A percentile compares a stretch with the other conserved stretches of the same genome.
phyloP scores from a whole-genome alignment of 148 eudicot species.

The Spergularia marina region DNA sequence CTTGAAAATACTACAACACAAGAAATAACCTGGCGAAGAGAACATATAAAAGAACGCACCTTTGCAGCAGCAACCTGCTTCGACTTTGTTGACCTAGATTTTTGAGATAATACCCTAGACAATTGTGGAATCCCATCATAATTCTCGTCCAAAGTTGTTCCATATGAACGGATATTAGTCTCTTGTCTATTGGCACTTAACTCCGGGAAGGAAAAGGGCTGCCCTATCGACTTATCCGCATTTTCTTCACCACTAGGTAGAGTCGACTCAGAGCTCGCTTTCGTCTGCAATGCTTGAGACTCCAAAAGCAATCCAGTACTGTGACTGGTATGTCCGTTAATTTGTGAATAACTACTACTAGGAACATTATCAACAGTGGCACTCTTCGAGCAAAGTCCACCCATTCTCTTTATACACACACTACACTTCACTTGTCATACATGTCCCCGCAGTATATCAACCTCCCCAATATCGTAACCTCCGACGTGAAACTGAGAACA shows the following conservation, averaged over 20 bases:
- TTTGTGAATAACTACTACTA: slow-evolving; percentile 47
- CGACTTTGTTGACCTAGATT: slow-evolving; percentile 68
- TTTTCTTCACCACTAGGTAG: slow-evolving; percentile 32
- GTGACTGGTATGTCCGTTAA: slow-evolving; percentile 46
- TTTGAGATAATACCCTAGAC: slow-evolving; percentile 62
- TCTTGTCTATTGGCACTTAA: slow-evolving; percentile 30
- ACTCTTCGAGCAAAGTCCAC: slow-evolving; percentile 85
- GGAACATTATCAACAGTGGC: slow-evolving; percentile 63
- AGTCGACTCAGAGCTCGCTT: slow-evolving; percentile 26
- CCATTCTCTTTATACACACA: slow-evolving; percentile 46
- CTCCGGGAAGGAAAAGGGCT: slow-evolving; percentile 70
- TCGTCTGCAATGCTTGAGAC: slow-evolving; percentile 38
- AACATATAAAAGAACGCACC: slow-evolving; percentile 40
- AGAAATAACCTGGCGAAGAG: neutral
- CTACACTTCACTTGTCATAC: slow-evolving; percentile 31
- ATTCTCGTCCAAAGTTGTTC: slow-evolving; percentile 37
- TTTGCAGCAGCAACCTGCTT: slow-evolving; percentile 82
- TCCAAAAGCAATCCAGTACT: slow-evolving; percentile 47
- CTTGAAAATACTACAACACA: neutral
- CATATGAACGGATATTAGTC: slow-evolving; percentile 26
- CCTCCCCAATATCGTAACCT: slow-evolving; percentile 15
- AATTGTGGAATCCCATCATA: slow-evolving; percentile 84
- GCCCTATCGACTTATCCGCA: slow-evolving; percentile 41
- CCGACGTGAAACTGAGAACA: neutral
- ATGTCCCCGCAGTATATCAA: slow-evolving; percentile 15